Evolutionary conservation across 805 yeast species (phyloP), one percentile per base, ranked within the genome.

Genomic region (Suhomyces prunicola): DNA sequence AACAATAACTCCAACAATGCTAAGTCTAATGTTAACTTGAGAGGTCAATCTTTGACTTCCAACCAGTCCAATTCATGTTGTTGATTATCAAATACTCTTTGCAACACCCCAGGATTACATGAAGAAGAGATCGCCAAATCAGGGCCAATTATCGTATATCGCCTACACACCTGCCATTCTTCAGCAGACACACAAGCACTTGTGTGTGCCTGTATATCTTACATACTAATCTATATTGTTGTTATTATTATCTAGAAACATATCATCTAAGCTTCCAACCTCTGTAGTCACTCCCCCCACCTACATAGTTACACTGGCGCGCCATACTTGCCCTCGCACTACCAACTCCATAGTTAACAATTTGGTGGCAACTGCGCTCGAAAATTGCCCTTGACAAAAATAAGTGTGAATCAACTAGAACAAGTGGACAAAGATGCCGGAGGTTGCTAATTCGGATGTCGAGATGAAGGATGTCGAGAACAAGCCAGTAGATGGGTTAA

Each of bases 1-100:
- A 56, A 64, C 17, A 54, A 53, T 47, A 58, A 62, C 23, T 60
- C 66, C 31, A 60, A 62, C 64, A 75, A 64, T 61, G 81, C 78
- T 58, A 86, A 85, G 70, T 81, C 85, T 46, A 80, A 82, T 63
- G 90, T 88, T 57, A 87, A 87, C 70, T 77, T 88, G 69, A 80
- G 84, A 65, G 93, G 93, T 57, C 88, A 87, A 62, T 72, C 78
- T 6, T 74, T 75, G 65, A 74, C 78, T 53, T 64, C 69, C 46
- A 71, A 71, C 59, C 75, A 67, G 61, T 58, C 69, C 51, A 70
- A 66, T 61, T 64, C 71, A 17, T 75, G 80, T 63, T 75, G 79
- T 64, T 75, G 63, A 61, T 39, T n/a, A 33, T n/a, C n/a, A 3
- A 13, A n/a, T 33, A 13, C n/a, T 33, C 17, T 17, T 33, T 33